Evolutionary conservation across 768 basidiomycete species (phyloP).

Genomic region (Lactarius psammicola): DNA sequence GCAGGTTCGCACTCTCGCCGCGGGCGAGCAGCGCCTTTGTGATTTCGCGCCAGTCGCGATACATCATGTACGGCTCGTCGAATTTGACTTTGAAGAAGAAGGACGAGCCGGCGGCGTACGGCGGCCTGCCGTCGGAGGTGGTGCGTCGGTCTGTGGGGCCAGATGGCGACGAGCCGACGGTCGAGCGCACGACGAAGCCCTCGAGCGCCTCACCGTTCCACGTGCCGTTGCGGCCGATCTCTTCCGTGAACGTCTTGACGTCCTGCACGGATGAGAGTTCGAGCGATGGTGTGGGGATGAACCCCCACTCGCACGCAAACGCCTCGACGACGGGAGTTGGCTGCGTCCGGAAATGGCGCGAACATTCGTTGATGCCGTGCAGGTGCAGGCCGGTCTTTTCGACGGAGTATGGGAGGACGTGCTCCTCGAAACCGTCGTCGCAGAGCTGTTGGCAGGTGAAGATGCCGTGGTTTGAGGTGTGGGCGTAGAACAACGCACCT

Average conservation of each 20-base stretch:
- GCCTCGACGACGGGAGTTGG: slow-evolving; percentile 63
- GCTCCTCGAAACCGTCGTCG: slow-evolving; percentile 96
- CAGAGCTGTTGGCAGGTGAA: slow-evolving; percentile 65
- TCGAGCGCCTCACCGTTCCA: slow-evolving; percentile 88
- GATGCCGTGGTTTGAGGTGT: not conserved
- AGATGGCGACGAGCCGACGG: slow-evolving; percentile 44
- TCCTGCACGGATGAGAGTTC: slow-evolving; percentile 59
- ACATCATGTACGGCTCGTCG: slow-evolving; percentile 98
- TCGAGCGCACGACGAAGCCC: slow-evolving; percentile 90
- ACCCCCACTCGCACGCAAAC: slow-evolving; percentile 90
- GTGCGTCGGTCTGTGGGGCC: slow-evolving; percentile 36
- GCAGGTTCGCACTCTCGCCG: slow-evolving; percentile 42
- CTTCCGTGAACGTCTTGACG: slow-evolving; percentile 70
- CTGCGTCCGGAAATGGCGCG: slow-evolving; percentile 67
- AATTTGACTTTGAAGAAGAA: slow-evolving; percentile 99
- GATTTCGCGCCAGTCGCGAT: slow-evolving; percentile 94
- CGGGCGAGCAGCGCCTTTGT: slow-evolving; percentile 69
- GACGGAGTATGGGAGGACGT: slow-evolving; percentile 80
- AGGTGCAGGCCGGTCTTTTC: slow-evolving; percentile 89
- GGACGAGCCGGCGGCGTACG: slow-evolving; percentile 74
- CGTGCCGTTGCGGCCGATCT: slow-evolving; percentile 60
- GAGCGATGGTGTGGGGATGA: slow-evolving; percentile 72
- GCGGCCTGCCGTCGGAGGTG: slow-evolving; percentile 41
- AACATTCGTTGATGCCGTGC: slow-evolving; percentile 81
- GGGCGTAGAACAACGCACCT: slow-evolving; percentile 52